phyloP scores from a whole-genome alignment of 495 filamentous ascomycete species.

The Penicillium malachiteum region DNA sequence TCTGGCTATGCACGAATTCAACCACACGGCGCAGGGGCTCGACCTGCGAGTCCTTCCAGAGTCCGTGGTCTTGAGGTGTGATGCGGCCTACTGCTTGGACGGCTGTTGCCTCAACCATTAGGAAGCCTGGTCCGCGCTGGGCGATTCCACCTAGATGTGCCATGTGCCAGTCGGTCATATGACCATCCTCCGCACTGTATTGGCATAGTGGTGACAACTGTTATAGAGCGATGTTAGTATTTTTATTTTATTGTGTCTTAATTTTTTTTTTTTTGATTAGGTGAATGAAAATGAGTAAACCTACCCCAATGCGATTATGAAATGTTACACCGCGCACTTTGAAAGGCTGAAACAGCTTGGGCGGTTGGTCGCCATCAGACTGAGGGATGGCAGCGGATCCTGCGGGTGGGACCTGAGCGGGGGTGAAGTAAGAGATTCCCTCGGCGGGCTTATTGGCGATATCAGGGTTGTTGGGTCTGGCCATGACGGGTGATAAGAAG shows the following conservation, averaged over 20 bases:
- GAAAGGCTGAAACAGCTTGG: conserved; percentile 67
- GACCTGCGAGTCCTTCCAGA: conserved; percentile 71
- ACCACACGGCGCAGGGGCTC: conserved; percentile 54
- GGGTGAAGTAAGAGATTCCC: conserved; percentile 63
- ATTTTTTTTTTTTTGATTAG: background rate
- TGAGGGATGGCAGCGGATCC: conserved; percentile 63
- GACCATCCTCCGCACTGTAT: conserved; percentile 62
- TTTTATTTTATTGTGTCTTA: background rate
- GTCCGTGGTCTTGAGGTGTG: conserved; percentile 63
- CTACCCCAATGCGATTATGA: conserved; percentile 40
- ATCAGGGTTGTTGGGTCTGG: conserved; percentile 9
- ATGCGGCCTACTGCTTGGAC: conserved; percentile 67
- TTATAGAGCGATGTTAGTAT: background rate
- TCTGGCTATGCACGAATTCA: conserved; percentile 67
- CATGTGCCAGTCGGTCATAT: conserved; percentile 59
- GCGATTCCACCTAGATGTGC: conserved; percentile 55
- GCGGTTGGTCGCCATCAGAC: conserved; percentile 51
- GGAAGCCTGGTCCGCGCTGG: conserved; percentile 58
- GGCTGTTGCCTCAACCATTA: conserved; percentile 67
- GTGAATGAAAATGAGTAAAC: background rate
- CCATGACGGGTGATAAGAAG: too few relatives aligned
- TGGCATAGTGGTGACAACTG: conserved; percentile 59
- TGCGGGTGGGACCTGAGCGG: conserved; percentile 56
- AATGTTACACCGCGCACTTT: conserved; percentile 58
- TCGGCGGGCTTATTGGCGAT: conserved; percentile 43